A percentile compares a stretch with the other conserved stretches of the same genome.
These are phyloP conservation scores for Russula virescens DNA, from an alignment of 768 basidiomycete species.

Conservation along the genomic window DNA sequence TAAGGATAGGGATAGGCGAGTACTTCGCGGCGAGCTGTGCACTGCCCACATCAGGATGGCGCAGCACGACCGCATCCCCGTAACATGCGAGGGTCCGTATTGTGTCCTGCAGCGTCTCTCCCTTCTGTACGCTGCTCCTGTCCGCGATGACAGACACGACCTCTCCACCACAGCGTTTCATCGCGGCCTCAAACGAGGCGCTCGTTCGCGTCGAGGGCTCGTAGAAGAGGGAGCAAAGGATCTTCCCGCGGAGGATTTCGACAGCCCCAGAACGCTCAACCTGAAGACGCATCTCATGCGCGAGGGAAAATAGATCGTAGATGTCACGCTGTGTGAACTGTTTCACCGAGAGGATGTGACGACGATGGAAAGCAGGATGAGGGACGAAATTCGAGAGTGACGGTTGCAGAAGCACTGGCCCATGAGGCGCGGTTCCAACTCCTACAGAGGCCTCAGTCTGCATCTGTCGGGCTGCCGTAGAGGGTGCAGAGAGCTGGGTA, in stretches of 20 bases:
- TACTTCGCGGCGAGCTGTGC: conserved; percentile 95
- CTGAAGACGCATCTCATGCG: conserved; percentile 94
- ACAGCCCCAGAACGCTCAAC: conserved; percentile 87
- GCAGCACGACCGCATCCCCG: conserved; percentile 88
- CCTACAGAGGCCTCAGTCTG: background rate
- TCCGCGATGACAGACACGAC: conserved; percentile 83
- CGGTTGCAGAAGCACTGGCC: conserved; percentile 32
- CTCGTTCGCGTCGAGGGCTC: conserved; percentile 96
- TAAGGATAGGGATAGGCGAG: conserved; percentile 92
- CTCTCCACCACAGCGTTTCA: conserved; percentile 96
- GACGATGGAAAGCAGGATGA: conserved; percentile 86
- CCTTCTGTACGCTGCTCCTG: conserved; percentile 85
- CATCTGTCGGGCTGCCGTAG: conserved; percentile 10
- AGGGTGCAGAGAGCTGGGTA: background rate
- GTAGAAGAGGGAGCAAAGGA: conserved; percentile 90
- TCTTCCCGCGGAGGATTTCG: conserved; percentile 85
- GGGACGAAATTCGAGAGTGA: conserved; percentile 47
- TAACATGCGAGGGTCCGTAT: conserved; percentile 93
- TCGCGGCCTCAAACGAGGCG: conserved; percentile 94
- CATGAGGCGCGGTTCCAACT: conserved; percentile 27
- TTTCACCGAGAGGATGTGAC: conserved; percentile 91
- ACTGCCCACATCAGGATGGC: conserved; percentile 92
- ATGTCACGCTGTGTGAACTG: conserved; percentile 87
- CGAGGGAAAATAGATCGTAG: conserved; percentile 89
- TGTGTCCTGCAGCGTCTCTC: conserved; percentile 90